These are phyloP conservation scores for Dactylellina sp. DNA, from an alignment of 2,329 filamentous ascomycete species.

Conservation along the genomic window DNA sequence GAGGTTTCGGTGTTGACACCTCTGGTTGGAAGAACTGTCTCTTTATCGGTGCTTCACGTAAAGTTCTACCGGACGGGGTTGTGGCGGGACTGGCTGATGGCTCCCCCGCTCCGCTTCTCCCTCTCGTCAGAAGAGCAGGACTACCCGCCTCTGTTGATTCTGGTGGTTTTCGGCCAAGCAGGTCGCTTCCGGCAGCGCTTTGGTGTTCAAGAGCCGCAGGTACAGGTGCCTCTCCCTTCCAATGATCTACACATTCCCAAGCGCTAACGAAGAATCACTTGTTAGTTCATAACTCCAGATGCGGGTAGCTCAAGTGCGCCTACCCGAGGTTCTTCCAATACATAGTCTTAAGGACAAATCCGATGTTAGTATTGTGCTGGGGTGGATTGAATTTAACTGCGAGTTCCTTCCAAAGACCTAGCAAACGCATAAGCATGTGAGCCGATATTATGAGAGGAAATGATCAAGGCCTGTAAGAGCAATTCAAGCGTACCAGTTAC, in stretches of 20 bases:
- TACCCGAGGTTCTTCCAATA: constrained; percentile 88
- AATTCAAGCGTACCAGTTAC: constrained; percentile 69
- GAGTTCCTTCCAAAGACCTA: constrained; percentile 82
- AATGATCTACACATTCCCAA: constrained; percentile 83
- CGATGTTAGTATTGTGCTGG: constrained; percentile 80
- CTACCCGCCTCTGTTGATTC: constrained; percentile 63
- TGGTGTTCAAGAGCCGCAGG: constrained; percentile 86
- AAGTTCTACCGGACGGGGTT: constrained; percentile 57
- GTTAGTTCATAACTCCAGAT: background rate
- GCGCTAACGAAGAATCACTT: constrained; percentile 65
- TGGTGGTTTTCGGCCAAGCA: constrained; percentile 78
- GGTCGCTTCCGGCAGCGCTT: constrained; percentile 81
- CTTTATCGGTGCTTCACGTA: constrained; percentile 82
- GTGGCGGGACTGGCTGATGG: constrained; percentile 67
- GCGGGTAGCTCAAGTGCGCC: constrained; percentile 53
- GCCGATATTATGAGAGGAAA: no score
- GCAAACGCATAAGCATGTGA: no score
- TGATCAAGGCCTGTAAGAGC: no score
- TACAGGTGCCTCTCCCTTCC: constrained; percentile 83
- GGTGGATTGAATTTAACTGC: constrained; percentile 80
- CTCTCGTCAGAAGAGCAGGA: constrained; percentile 66
- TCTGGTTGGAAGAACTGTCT: constrained; percentile 88
- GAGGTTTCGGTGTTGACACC: constrained; percentile 64
- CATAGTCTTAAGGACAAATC: constrained; percentile 85
- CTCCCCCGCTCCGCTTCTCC: constrained; percentile 72